Conservation (phyloP, 805 yeast genomes). For the Debaryomyces hansenii region DNA sequence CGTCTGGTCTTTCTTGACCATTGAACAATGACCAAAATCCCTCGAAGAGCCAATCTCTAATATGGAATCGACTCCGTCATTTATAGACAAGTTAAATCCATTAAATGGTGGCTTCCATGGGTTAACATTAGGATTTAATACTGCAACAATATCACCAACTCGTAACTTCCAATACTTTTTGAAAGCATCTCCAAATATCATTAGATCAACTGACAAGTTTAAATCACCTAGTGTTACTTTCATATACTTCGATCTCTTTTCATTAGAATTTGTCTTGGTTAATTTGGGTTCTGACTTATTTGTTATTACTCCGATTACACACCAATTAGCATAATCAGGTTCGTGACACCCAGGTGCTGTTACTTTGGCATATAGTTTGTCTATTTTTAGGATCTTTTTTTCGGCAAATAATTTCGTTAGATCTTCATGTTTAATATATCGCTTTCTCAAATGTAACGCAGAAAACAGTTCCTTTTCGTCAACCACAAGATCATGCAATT, state of each 20-base stretch:
- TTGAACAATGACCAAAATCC: slow-evolving; percentile 68
- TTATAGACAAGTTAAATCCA: slow-evolving; percentile 57
- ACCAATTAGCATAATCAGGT: slow-evolving; percentile 76
- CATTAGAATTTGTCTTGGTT: slow-evolving; percentile 29
- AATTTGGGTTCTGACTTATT: slow-evolving; percentile 54
- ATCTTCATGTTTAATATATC: slow-evolving; percentile 44
- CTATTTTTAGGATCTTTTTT: slow-evolving; percentile 56
- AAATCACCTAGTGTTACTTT: slow-evolving; percentile 69
- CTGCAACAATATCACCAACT: slow-evolving; percentile 70
- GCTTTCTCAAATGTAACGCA: slow-evolving; percentile 23
- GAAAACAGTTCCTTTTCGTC: slow-evolving; percentile 24
- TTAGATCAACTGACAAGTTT: slow-evolving; percentile 55
- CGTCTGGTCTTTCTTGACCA: slow-evolving; percentile 46
- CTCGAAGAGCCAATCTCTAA: slow-evolving; percentile 73
- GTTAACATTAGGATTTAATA: slow-evolving; percentile 64
- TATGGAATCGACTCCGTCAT: slow-evolving; percentile 50
- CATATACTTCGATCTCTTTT: slow-evolving; percentile 50
- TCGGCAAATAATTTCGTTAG: slow-evolving; percentile 43
- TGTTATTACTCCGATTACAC: slow-evolving; percentile 69
- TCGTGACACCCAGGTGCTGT: slow-evolving; percentile 66
- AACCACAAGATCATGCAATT: slow-evolving; percentile 6
- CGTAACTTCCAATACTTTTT: slow-evolving; percentile 70
- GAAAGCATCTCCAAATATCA: slow-evolving; percentile 67
- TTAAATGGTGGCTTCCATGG: slow-evolving; percentile 9
- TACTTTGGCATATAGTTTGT: slow-evolving; percentile 63